Base-by-base conservation (phyloP, 1,284 basidiomycete species). In the Thelephora terrestris region DNA sequence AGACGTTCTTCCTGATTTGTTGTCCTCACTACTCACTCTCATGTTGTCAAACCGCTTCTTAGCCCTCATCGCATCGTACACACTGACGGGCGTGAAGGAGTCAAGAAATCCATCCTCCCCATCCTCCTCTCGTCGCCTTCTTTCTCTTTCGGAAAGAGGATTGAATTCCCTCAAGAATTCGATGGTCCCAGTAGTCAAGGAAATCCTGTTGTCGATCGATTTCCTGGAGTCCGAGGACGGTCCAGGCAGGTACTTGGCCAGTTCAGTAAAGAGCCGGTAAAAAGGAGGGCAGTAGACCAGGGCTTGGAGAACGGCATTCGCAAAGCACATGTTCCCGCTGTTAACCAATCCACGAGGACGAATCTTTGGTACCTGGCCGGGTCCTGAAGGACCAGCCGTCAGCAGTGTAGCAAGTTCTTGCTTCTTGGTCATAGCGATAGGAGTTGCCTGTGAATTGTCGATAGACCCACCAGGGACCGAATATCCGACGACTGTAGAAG, bases 251-350 rank as follows among this genome's bases (percentile, higher is more conserved):
- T 79, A 61, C 59, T 71, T 73, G 24, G 78, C 83, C 5, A 97
- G 68, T 53, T 87, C 81, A 34, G 70, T 73, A 59, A 98, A 87
- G 46, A 97, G 68, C 45, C 76, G 75, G 59, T 84, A 83, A 65
- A 98, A 96, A 2, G 89, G 91, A 14, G 79, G 76, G 58, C 87
- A 93, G 65, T 93, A 95, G 1, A 95, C 78, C 18, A 99, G 75
- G 2, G 90, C 81, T 68, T 98, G 95, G 21, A 98, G 69, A 27
- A 97, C 87, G 0, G 92, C 85, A 60, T 98, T 98, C 46, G 94
- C 93, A 63, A 97, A 99, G 67, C 95, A 99, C 79, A 97, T 87
- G 68, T 99, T 99, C 7, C 95, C 95, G 5, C 82, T 87, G 67
- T 98, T 99, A 59, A 98, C 78, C 39, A 99, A 70, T 4, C 95